Conservation (phyloP, 2,329 filamentous ascomycete genomes). For the Penicillium sp. region DNA sequence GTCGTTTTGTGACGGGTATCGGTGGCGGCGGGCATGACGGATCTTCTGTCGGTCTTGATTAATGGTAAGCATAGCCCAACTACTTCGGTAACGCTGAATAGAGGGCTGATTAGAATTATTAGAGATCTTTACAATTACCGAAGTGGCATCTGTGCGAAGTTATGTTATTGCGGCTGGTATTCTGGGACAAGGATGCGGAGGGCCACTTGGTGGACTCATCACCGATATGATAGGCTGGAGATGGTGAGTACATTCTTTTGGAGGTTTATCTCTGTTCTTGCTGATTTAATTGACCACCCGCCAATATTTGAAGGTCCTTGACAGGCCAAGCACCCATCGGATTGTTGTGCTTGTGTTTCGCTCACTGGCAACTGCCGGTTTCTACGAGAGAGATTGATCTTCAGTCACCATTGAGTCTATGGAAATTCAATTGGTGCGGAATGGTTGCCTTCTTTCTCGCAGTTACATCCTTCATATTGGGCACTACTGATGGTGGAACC, state of each 20-base stretch:
- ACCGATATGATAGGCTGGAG: constrained; percentile 6
- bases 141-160: constrained; percentile 2
- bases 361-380: background rate
- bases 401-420: background rate
- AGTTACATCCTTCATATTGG: background rate
- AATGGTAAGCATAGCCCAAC: background rate
- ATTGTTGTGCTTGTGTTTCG: background rate
- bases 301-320: background rate
- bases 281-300: background rate
- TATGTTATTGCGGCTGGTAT: constrained; percentile 3
- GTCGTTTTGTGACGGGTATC: constrained; percentile 1
- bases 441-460: background rate
- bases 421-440: background rate
- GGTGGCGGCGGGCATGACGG: constrained; percentile 7
- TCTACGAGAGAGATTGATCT: background rate
- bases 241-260: background rate
- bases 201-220: constrained; percentile 2
- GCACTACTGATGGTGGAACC: background rate
- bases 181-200: constrained; percentile 4
- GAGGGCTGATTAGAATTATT: no score
- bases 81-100: no score
- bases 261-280: background rate
- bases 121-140: background rate
- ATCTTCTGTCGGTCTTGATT: constrained; percentile 4
- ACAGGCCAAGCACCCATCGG: background rate